A percentile compares a stretch with the other conserved stretches of the same genome.
phyloP scores from a whole-genome alignment of 73 alveolate genomes.

The Effrenium voratum region DNA sequence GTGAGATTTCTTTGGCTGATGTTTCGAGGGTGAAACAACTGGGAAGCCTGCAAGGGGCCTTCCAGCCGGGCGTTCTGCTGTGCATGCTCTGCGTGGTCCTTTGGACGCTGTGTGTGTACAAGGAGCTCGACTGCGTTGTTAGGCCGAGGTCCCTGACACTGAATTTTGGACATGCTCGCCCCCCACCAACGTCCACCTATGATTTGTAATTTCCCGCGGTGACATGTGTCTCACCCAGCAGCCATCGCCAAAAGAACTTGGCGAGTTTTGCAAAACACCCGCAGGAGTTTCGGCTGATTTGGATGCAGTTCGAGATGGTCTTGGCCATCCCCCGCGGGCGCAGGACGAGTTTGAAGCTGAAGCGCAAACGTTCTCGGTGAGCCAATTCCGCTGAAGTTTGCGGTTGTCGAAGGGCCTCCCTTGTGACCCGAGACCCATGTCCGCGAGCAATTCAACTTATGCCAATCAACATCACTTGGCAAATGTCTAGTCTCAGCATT shows the following conservation, averaged over 20 bases:
- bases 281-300: slow-evolving; percentile 36
- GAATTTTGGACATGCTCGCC: too few relatives aligned
- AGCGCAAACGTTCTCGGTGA: too few relatives aligned
- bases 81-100: slow-evolving; percentile 27
- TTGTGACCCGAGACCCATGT: too few relatives aligned
- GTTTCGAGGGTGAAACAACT: not conserved
- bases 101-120: slow-evolving; percentile 38
- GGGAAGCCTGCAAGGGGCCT: not conserved
- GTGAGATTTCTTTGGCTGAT: not conserved
- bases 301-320: not conserved
- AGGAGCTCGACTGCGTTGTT: not conserved
- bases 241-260: too few relatives aligned
- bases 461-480: too few relatives aligned
- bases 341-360: not conserved
- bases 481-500: too few relatives aligned
- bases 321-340: not conserved
- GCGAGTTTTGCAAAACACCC: too few relatives aligned
- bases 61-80: slow-evolving; percentile 52
- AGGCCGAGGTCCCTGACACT: too few relatives aligned
- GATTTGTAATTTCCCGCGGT: not conserved
- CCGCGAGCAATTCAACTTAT: too few relatives aligned
- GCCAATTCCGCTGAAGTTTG: too few relatives aligned
- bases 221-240: not conserved
- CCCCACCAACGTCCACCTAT: too few relatives aligned
- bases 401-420: too few relatives aligned